Conservation (phyloP, 2,329 filamentous ascomycete genomes). For the Calonectria naviculata region DNA sequence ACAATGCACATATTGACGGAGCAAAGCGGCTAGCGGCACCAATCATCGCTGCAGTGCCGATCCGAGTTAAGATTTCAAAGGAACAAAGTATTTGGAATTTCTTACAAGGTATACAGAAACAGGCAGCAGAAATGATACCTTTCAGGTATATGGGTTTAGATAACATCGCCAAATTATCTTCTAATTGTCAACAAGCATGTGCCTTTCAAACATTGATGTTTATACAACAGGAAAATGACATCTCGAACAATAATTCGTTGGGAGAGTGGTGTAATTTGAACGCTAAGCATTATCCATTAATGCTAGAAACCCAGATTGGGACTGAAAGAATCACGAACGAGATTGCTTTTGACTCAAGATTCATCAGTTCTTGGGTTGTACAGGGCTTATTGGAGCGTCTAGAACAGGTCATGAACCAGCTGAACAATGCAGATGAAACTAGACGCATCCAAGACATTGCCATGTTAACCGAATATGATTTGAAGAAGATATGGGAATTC, state of each 20-base stretch:
- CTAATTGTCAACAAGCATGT: neutral
- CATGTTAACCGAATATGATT: neutral
- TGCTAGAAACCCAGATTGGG: constrained; percentile 1
- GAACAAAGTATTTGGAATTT: constrained; percentile 46
- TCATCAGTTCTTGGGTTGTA: neutral
- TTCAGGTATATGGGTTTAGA: constrained; percentile 23
- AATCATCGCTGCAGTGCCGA: constrained; percentile 21
- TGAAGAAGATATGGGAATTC: neutral
- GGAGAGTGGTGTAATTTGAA: neutral
- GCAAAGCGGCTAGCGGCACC: constrained; percentile 34
- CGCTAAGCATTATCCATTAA: neutral
- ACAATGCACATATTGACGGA: constrained; percentile 32
- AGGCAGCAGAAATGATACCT: constrained; percentile 20
- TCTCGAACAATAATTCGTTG: too few relatives aligned
- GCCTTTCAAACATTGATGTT: constrained; percentile 21
- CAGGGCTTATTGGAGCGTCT: constrained; percentile 2
- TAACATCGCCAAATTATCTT: neutral
- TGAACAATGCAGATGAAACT: neutral
- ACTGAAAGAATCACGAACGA: neutral
- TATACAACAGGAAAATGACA: neutral
- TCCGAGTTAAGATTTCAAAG: constrained; percentile 40
- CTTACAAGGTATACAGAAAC: constrained; percentile 45
- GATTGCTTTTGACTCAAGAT: constrained; percentile 4
- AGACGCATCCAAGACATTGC: constrained; percentile 21
- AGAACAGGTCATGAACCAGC: constrained; percentile 5